These are phyloP conservation scores for Amylocystis lapponica DNA, from an alignment of 768 basidiomycete genomes.

Conservation along the genomic window DNA sequence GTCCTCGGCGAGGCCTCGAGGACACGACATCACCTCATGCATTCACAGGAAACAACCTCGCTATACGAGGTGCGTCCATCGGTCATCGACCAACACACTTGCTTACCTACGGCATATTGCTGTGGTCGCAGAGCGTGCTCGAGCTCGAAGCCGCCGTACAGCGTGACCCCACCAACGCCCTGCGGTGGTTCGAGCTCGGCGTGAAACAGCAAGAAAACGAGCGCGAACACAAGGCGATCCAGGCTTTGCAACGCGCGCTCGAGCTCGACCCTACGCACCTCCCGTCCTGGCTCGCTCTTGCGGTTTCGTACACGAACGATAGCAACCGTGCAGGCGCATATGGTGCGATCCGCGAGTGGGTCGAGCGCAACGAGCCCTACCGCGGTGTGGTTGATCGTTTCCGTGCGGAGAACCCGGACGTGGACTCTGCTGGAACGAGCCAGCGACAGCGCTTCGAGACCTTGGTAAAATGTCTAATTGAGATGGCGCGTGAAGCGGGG, in stretches of 20 bases:
- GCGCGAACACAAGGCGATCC: slow-evolving; percentile 84
- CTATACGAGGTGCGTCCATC: slow-evolving; percentile 37
- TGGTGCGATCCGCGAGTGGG: slow-evolving; percentile 83
- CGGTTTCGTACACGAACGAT: slow-evolving; percentile 90
- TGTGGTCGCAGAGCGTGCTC: slow-evolving; percentile 60
- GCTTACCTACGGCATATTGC: no score
- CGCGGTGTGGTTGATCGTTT: slow-evolving; percentile 37
- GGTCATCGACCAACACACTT: no score
- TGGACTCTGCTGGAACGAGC: slow-evolving; percentile 23
- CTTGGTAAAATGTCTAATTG: slow-evolving; percentile 74
- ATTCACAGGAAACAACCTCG: slow-evolving; percentile 22
- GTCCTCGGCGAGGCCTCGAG: slow-evolving; percentile 50
- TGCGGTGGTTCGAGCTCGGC: slow-evolving; percentile 88
- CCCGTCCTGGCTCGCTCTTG: slow-evolving; percentile 85
- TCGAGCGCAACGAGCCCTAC: slow-evolving; percentile 56
- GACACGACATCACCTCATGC: slow-evolving; percentile 41
- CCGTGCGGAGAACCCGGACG: slow-evolving; percentile 26
- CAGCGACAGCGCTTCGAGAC: slow-evolving; percentile 39
- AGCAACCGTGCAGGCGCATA: slow-evolving; percentile 68
- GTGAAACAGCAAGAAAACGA: slow-evolving; percentile 98
- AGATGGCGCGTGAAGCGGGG: slow-evolving; percentile 60
- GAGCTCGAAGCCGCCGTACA: slow-evolving; percentile 90
- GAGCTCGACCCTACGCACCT: slow-evolving; percentile 74
- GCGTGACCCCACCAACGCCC: slow-evolving; percentile 59
- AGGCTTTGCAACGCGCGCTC: slow-evolving; percentile 75